phyloP scores from a whole-genome alignment of 805 yeast species.

The Isabelozyma gotoi region DNA sequence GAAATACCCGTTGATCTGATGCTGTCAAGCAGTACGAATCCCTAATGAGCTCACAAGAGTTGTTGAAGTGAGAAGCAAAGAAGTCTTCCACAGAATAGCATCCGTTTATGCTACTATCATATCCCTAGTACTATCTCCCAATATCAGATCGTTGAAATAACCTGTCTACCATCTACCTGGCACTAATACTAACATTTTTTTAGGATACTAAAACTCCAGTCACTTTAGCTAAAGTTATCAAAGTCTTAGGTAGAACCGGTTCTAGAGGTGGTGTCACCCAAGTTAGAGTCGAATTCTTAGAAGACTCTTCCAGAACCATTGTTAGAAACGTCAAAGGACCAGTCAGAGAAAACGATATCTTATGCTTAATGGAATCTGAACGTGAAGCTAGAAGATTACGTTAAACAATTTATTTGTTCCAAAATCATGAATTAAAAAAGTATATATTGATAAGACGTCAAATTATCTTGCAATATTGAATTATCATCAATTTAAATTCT shows the following conservation, averaged over 20 bases:
- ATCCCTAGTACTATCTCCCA: too few species aligned
- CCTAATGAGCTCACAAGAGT: too few species aligned
- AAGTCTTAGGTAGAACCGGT: slow-evolving; percentile 99
- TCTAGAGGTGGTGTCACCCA: slow-evolving; percentile 93
- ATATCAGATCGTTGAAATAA: too few species aligned
- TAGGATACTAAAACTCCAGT: slow-evolving; percentile 82
- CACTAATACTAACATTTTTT: slow-evolving; percentile 7
- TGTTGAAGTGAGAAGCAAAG: too few species aligned
- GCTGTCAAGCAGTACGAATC: too few species aligned
- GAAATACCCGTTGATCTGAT: neutral
- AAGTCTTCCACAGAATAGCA: too few species aligned
- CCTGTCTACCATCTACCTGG: neutral
- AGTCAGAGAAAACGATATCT: slow-evolving; percentile 77
- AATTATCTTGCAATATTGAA: neutral
- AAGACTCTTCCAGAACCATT: slow-evolving; percentile 48
- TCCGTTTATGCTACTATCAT: too few species aligned
- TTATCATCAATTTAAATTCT: too few species aligned
- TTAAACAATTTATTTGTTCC: slow-evolving; percentile 37
- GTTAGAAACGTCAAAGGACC: slow-evolving; percentile 53
- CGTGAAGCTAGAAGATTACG: slow-evolving; percentile 98
- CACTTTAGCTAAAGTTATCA: slow-evolving; percentile 98
- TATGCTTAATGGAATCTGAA: slow-evolving; percentile 99
- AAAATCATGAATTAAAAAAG: neutral
- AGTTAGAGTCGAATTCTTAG: slow-evolving; percentile 50
- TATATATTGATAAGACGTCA: neutral